Evolutionary conservation across 768 basidiomycete genomes (phyloP).

Genomic region (Postia placenta): DNA sequence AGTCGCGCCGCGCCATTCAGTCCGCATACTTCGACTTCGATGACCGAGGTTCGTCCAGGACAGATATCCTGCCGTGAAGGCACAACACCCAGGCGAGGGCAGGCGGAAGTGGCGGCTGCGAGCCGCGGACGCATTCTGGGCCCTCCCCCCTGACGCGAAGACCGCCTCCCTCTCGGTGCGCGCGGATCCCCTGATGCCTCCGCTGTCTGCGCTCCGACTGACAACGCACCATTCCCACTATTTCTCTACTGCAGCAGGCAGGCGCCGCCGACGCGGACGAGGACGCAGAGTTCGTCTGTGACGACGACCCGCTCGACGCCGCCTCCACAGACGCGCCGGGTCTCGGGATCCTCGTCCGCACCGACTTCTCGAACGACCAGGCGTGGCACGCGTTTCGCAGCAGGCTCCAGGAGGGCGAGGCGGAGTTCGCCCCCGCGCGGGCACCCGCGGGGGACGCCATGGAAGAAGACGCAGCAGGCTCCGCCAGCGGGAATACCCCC

Average conservation of each 20-base stretch:
- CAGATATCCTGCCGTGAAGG: constrained; percentile 39
- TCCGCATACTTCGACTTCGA: not conserved
- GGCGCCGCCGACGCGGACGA: constrained; percentile 2
- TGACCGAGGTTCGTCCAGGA: not conserved
- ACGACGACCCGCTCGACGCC: constrained; percentile 51
- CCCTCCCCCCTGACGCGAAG: constrained; percentile 21
- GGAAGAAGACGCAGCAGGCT: constrained; percentile 18
- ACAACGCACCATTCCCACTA: too few species aligned
- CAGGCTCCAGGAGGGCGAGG: constrained; percentile 49
- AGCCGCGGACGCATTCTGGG: constrained; percentile 47
- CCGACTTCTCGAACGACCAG: constrained; percentile 62
- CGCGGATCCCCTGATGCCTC: not conserved
- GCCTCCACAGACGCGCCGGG: constrained; percentile 39
- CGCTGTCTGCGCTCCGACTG: not conserved
- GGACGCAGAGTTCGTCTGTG: constrained; percentile 26
- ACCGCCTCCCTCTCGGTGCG: constrained; percentile 14
- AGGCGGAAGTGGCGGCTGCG: constrained; percentile 51
- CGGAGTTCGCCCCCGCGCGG: constrained; percentile 38
- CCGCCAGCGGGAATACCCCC: constrained; percentile 12
- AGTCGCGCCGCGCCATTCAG: not conserved
- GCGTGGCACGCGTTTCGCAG: constrained; percentile 55
- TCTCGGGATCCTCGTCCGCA: constrained; percentile 62
- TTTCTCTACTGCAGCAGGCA: too few species aligned
- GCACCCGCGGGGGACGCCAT: constrained; percentile 18
- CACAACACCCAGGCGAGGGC: constrained; percentile 43